Evolutionary conservation across 306 rosid species (phyloP), one percentile per base, ranked within the genome.

Genomic region (Dryas drummondii): DNA sequence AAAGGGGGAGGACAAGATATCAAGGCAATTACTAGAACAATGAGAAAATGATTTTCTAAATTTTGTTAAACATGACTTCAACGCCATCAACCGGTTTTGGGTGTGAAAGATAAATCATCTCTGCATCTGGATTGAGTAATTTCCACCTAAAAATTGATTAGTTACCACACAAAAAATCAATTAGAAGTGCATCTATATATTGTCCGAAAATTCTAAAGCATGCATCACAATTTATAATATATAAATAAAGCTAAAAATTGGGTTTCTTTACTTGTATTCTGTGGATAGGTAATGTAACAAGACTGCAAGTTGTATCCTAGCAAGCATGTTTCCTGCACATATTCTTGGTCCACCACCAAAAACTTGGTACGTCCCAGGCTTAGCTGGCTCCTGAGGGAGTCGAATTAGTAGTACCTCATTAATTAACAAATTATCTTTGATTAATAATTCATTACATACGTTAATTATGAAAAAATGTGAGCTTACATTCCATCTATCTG

Each of bases 251-350:
- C 0, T 4, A 4, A 54, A 4, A 7, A 16, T 5, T 2, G n/a
- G 9, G 49, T 9, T 46, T 46, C 6, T 5, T 32, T 32, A 32
- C 87, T 68, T 76, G 75, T 79, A 88, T 71, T 81, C 76, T 0
- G 70, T 44, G 44, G 85, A 77, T 48, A 88, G 73, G 79, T 81
- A 85, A 72, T 79, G 89, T 8, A 88, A 82, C 5, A 83, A 41
- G 44, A 83, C 46, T 19, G 84, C 61, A 9, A 83, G 75, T 72
- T 83, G 85, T n/a, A 66, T 14, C 56, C 77, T 88, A 0, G 78
- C 86, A 53, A 81, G 82, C 80, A 50, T 83, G 76, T 83, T 87
- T 37, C 87, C 85, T 0, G 83, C 75, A 60, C 89, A 85, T 7
- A 79, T 51, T 81, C 86, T 88, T 49, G 48, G 27, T 49, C 87